Conservation (phyloP, 345 rosid species). For the Euphorbia peplus region DNA sequence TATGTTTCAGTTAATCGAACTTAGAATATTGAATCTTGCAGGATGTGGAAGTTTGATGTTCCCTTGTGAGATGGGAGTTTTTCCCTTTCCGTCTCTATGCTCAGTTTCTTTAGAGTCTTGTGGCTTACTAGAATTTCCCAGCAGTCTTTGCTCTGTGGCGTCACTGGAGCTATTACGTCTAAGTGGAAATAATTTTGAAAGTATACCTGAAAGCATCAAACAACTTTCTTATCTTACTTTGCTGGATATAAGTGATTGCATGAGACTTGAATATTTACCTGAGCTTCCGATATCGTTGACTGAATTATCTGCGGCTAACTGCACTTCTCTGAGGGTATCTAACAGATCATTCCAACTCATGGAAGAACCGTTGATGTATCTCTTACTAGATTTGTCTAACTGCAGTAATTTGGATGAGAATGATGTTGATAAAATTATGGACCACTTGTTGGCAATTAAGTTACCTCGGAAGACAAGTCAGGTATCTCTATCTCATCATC, state of each 20-base stretch:
- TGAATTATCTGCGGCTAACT: not conserved
- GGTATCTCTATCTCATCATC: not conserved
- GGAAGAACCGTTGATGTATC: not conserved
- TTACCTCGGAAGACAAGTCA: not conserved
- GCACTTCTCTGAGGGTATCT: not conserved
- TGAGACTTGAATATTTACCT: conserved; percentile 6
- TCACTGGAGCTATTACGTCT: not conserved
- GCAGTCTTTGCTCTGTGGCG: not conserved
- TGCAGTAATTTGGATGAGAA: not conserved
- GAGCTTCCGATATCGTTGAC: conserved; percentile 2
- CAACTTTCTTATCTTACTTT: not conserved
- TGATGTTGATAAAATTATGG: not conserved
- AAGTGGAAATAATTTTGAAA: too few species aligned
- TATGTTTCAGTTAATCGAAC: not conserved
- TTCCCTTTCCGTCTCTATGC: not conserved
- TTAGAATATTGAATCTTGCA: not conserved
- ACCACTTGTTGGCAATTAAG: not conserved
- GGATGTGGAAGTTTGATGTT: not conserved
- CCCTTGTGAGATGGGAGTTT: not conserved
- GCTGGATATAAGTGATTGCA: conserved; percentile 2
- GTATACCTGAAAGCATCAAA: too few species aligned
- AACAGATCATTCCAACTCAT: not conserved
- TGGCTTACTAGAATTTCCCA: not conserved
- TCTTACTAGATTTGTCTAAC: not conserved
- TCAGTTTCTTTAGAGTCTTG: not conserved